phyloP scores from a whole-genome alignment of 1,284 basidiomycete species.

The Mycosarcoma mackinlayi region DNA sequence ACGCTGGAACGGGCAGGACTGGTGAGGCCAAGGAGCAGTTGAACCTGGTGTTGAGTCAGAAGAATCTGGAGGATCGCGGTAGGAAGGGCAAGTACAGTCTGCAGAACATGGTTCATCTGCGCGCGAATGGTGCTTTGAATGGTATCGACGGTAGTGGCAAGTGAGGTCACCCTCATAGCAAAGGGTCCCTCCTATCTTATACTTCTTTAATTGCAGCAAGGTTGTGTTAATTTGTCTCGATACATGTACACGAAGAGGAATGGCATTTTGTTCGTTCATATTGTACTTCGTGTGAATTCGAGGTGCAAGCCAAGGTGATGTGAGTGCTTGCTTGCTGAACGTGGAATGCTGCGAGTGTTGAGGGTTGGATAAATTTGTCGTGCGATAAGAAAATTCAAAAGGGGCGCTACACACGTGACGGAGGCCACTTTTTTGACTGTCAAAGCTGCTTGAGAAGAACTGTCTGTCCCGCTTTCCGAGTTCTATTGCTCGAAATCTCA shows the following conservation, averaged over 20 bases:
- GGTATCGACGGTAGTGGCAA: conserved; percentile 40
- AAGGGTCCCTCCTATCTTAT: background rate
- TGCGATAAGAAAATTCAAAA: background rate
- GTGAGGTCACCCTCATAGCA: too few relatives aligned
- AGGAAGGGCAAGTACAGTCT: conserved; percentile 66
- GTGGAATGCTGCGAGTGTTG: background rate
- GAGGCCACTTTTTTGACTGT: background rate
- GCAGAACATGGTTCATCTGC: conserved; percentile 67
- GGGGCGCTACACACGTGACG: conserved; percentile 1
- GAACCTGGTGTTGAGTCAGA: conserved; percentile 58
- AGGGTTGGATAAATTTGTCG: background rate
- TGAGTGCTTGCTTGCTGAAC: background rate
- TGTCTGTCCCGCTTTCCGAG: background rate
- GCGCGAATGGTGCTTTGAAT: conserved; percentile 62
- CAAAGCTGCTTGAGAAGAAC: background rate
- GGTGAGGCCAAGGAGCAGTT: conserved; percentile 56
- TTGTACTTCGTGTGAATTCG: background rate
- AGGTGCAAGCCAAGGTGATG: background rate
- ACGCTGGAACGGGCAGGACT: conserved; percentile 39
- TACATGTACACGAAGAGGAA: conserved; percentile 1
- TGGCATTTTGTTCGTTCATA: background rate
- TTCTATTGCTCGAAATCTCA: background rate
- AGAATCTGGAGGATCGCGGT: conserved; percentile 59
- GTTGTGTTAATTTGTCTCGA: background rate
- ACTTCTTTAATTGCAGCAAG: background rate